Percentiles rank a stretch among this genome's conserved stretches.
Conservation (phyloP, 2,329 filamentous ascomycete genomes). For the Paecilomyces niveus region DNA sequence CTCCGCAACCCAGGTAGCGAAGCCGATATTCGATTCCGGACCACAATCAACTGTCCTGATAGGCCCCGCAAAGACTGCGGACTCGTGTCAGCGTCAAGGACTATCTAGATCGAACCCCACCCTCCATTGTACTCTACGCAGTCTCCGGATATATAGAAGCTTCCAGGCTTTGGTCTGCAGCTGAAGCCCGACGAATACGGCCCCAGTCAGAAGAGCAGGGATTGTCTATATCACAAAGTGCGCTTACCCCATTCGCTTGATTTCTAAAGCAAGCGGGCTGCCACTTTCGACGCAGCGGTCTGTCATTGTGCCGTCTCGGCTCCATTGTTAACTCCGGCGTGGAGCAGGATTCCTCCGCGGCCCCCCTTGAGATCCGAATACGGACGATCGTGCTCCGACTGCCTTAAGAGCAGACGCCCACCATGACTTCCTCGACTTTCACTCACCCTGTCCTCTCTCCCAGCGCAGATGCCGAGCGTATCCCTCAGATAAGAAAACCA, state of each 20-base stretch:
- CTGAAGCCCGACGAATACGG: not conserved
- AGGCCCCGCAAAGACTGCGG: not conserved
- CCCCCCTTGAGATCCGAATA: not conserved
- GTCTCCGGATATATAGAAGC: not conserved
- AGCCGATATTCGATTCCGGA: not conserved
- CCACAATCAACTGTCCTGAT: not conserved
- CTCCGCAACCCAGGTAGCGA: not conserved
- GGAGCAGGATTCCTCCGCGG: not conserved
- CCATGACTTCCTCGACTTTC: conserved; percentile 6
- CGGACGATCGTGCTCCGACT: not conserved
- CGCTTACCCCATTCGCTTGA: not conserved
- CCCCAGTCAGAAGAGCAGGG: not conserved
- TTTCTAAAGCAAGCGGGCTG: not conserved
- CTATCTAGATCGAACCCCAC: not conserved
- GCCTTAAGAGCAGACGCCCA: not conserved
- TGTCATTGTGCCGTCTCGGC: not conserved
- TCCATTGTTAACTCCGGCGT: not conserved
- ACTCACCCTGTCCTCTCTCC: conserved; percentile 9
- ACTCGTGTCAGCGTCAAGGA: not conserved
- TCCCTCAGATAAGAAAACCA: conserved; percentile 6
- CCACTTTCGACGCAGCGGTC: not conserved
- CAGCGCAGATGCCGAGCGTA: conserved; percentile 5
- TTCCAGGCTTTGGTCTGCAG: not conserved
- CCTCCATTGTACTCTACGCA: not conserved
- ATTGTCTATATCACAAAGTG: not conserved